A percentile compares a stretch with the other conserved stretches of the same genome.
Conservation (phyloP, 495 filamentous ascomycete species). For the Penicillium pulvis region DNA sequence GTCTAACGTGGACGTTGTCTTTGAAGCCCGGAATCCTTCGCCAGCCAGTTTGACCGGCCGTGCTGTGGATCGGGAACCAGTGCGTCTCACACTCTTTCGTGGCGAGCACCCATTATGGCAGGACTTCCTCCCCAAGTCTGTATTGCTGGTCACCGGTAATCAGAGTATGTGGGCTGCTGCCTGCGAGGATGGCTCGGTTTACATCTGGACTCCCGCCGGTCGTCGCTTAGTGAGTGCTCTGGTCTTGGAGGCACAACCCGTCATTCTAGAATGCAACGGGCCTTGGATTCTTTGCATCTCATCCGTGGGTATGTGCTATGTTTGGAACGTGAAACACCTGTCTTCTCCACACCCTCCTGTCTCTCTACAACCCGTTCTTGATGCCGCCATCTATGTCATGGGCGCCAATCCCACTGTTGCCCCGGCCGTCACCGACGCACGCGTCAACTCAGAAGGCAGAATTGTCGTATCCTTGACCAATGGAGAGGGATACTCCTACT, state of each 20-base stretch:
- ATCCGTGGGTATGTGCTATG: slow-evolving; percentile 83
- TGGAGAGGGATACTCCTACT: slow-evolving; percentile 91
- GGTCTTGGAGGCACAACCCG: slow-evolving; percentile 87
- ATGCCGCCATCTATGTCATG: slow-evolving; percentile 74
- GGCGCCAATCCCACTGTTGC: slow-evolving; percentile 68
- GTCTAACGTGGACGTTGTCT: slow-evolving; percentile 61
- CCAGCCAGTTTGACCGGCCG: slow-evolving; percentile 57
- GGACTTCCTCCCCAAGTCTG: slow-evolving; percentile 82
- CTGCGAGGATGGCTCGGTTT: slow-evolving; percentile 91
- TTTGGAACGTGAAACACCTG: slow-evolving; percentile 90
- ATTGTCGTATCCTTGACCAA: slow-evolving; percentile 86
- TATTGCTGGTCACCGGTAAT: slow-evolving; percentile 86
- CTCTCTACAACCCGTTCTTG: slow-evolving; percentile 85
- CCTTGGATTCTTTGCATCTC: slow-evolving; percentile 89
- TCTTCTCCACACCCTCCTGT: slow-evolving; percentile 85
- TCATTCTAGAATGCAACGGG: slow-evolving; percentile 86
- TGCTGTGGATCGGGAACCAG: slow-evolving; percentile 70
- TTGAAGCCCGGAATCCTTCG: slow-evolving; percentile 74
- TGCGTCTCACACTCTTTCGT: slow-evolving; percentile 76
- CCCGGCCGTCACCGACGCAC: slow-evolving; percentile 84
- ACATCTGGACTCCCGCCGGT: slow-evolving; percentile 94
- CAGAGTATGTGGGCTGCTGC: slow-evolving; percentile 87
- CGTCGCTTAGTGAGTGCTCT: slow-evolving; percentile 80
- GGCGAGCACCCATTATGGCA: slow-evolving; percentile 90
- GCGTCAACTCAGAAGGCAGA: slow-evolving; percentile 81